phyloP scores from a whole-genome alignment of 768 basidiomycete species.

The Naganishia randhawae region DNA sequence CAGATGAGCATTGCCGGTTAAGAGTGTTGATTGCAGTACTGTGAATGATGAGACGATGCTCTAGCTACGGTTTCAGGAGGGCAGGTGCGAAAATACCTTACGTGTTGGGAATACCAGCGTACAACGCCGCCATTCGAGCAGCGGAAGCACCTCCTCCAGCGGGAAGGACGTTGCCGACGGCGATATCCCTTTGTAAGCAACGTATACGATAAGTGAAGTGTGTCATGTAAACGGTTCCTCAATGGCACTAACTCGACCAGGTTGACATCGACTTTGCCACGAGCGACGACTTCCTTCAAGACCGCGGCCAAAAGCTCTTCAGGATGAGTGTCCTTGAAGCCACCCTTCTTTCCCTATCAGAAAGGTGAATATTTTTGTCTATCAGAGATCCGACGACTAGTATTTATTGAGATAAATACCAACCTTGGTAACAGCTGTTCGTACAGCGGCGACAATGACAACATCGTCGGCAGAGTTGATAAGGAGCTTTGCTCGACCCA shows the following conservation, averaged over 20 bases:
- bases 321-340: constrained; percentile 78
- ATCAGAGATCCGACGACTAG: not conserved
- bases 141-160: constrained; percentile 54
- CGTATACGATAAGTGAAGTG: not conserved
- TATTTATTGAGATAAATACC: constrained; percentile 31
- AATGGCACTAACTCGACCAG: constrained; percentile 44
- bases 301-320: constrained; percentile 80
- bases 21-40: constrained; percentile 79
- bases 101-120: constrained; percentile 79
- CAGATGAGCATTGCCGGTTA: constrained; percentile 90
- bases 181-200: constrained; percentile 62
- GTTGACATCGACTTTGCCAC: constrained; percentile 43
- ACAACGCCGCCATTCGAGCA: constrained; percentile 78
- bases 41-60: not conserved
- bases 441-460: constrained; percentile 80
- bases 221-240: not conserved
- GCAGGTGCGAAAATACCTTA: constrained; percentile 30
- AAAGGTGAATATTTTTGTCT: not conserved
- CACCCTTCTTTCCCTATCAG: constrained; percentile 68
- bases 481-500: constrained; percentile 57
- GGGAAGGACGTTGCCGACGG: constrained; percentile 58
- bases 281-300: constrained; percentile 61
- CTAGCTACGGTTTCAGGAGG: not conserved
- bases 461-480: constrained; percentile 78
- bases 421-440: constrained; percentile 90